A percentile compares a stretch with the other conserved stretches of the same genome.
Conservation (phyloP, 2,329 filamentous ascomycete species). For the Colletotrichum sp. region DNA sequence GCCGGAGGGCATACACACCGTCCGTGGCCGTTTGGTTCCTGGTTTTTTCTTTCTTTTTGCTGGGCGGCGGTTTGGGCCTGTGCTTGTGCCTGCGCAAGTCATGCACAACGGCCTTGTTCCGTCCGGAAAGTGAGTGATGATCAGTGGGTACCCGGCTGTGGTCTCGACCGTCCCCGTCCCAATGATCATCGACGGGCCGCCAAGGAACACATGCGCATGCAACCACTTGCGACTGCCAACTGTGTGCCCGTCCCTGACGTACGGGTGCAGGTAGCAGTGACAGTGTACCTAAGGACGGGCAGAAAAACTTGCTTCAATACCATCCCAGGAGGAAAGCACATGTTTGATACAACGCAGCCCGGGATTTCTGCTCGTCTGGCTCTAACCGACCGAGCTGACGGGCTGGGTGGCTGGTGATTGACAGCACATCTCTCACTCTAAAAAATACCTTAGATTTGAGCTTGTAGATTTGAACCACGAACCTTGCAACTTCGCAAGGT, state of each 20-base stretch:
- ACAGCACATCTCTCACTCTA: constrained; percentile 16
- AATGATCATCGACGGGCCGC: constrained; percentile 14
- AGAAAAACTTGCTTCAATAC: background rate
- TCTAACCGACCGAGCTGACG: background rate
- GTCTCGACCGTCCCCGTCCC: constrained; percentile 12
- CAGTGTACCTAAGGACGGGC: background rate
- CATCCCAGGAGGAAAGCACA: background rate
- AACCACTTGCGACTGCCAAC: background rate
- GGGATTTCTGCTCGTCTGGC: background rate
- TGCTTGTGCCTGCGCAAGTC: background rate
- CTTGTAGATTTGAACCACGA: background rate
- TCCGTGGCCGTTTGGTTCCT: background rate
- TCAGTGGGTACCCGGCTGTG: constrained; percentile 3
- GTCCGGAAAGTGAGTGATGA: constrained; percentile 2
- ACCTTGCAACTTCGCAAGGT: background rate
- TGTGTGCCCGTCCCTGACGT: background rate
- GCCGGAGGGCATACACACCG: background rate
- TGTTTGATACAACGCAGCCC: background rate
- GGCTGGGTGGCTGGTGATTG: background rate
- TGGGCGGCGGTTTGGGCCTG: background rate
- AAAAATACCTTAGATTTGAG: constrained; percentile 9
- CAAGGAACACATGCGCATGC: constrained; percentile 7
- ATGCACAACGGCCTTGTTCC: background rate
- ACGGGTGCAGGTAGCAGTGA: background rate
- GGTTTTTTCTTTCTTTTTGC: background rate